Base-by-base conservation (phyloP, 1,139 yeast genomes). In the Hansenula lynferdii region DNA sequence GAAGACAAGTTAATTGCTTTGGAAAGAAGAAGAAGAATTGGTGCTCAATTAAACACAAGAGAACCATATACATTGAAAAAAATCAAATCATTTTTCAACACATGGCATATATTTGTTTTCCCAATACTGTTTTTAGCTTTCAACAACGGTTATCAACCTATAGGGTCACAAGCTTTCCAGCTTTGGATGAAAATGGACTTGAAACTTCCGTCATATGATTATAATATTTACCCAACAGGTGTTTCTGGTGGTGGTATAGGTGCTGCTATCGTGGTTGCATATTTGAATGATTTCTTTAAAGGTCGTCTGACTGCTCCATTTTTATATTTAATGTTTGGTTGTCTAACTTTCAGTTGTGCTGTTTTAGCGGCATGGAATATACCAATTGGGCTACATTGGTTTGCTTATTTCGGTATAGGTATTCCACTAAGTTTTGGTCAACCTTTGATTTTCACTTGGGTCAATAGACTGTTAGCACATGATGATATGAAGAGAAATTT, bases 371-470 rank as follows among this genome's bases (percentile, higher is more conserved):
- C 52, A 8, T 76, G 80, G 81, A 42, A 72, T 32, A 64, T 76
- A 20, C 74, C 76, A 1, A 50, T 49, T 8, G 74, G 74, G 1
- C 60, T 70, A 30, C 78, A 76, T 39, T 74, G 76, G 74, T 56
- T 68, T 29, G 55, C 68, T 3, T 76, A 74, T 51, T 74, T 67
- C 45, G 51, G 75, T 19, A 50, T 72, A 12, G 78, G 77, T 8
- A 58, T 67, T 20, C 77, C 81, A 1, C 60, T 75, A 0, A 44
- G 69, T 1, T 61, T 65, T 62, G 64, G 71, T n/a, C 65, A 65
- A 49, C 69, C 74, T 28, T 48, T 71, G 48, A 72, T 76, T n/a
- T 75, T 70, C 41, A 61, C 78, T 2, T 77, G 81, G 82, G 65
- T 75, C 14, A 77, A 77, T 48, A 55, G 74, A 25, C 47, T 67